Evolutionary conservation across 164 flowering plant species (phyloP).

Genomic region (Nelumbo lutea): DNA sequence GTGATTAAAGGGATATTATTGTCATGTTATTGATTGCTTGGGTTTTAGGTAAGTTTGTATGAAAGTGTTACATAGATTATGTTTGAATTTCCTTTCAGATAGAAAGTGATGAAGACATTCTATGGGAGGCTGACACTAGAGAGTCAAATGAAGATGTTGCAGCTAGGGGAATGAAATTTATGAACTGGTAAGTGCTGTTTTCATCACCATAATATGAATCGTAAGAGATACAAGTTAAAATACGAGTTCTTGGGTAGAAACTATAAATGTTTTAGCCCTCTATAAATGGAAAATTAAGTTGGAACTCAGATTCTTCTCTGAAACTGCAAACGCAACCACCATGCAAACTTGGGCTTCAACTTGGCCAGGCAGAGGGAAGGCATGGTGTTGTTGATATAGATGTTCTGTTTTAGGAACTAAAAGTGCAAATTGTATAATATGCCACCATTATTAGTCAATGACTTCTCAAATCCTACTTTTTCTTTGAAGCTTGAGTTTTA

Average conservation of each 20-base stretch:
- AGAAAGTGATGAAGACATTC: constrained; percentile 37
- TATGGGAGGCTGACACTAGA: constrained; percentile 15
- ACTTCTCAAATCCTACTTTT: too few relatives aligned
- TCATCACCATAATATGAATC: background rate
- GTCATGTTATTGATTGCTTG: background rate
- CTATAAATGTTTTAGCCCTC: constrained; percentile 1
- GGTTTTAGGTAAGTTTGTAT: background rate
- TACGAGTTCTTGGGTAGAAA: background rate
- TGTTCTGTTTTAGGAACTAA: background rate
- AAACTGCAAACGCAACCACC: too few relatives aligned
- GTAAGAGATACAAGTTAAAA: constrained; percentile 1
- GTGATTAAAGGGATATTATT: background rate
- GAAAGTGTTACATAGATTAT: constrained; percentile 3
- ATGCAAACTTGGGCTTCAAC: too few relatives aligned
- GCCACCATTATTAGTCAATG: too few relatives aligned
- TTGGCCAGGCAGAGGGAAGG: background rate
- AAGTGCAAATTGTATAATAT: too few relatives aligned
- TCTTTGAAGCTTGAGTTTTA: too few relatives aligned
- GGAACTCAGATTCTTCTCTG: too few relatives aligned
- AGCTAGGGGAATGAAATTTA: constrained; percentile 71
- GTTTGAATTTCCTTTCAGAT: constrained; percentile 40
- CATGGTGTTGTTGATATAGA: background rate
- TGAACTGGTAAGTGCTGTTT: constrained; percentile 53
- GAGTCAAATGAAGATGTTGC: constrained; percentile 78
- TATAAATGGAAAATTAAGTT: background rate